A percentile compares a stretch with the other conserved stretches of the same genome.
phyloP scores from a whole-genome alignment of 1,139 yeast species.

The Chernovozyma sophiae-reginae region DNA sequence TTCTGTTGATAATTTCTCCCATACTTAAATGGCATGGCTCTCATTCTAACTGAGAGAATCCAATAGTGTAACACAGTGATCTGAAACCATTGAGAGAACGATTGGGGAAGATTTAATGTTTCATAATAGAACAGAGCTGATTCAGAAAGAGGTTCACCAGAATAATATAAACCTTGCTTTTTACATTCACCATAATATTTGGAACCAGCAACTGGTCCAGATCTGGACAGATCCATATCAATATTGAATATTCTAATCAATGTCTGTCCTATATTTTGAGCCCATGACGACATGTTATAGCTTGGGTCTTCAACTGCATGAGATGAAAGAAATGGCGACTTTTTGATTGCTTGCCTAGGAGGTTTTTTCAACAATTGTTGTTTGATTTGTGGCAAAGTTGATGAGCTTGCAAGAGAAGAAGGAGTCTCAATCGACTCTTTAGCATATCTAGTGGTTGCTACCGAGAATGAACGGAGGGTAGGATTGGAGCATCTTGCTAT shows the following conservation, averaged over 20 bases:
- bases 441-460: background rate
- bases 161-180: constrained; percentile 73
- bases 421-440: constrained; percentile 34
- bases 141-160: constrained; percentile 60
- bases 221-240: constrained; percentile 89
- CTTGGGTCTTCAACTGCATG: constrained; percentile 54
- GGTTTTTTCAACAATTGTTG: constrained; percentile 34
- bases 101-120: constrained; percentile 73
- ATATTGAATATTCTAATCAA: constrained; percentile 63
- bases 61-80: constrained; percentile 87
- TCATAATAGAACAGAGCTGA: constrained; percentile 74
- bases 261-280: constrained; percentile 67
- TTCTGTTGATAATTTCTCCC: constrained; percentile 91
- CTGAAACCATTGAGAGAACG: constrained; percentile 94
- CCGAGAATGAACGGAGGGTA: background rate
- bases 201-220: constrained; percentile 94
- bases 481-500: background rate
- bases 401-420: constrained; percentile 42
- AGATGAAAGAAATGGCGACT: constrained; percentile 48
- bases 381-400: constrained; percentile 44
- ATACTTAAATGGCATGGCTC: constrained; percentile 89
- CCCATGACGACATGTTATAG: constrained; percentile 63
- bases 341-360: constrained; percentile 40
- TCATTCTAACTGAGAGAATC: constrained; percentile 91
- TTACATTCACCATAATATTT: constrained; percentile 84